Base-by-base conservation (phyloP, 495 filamentous ascomycete species). In the Penicillium chermesinum region DNA sequence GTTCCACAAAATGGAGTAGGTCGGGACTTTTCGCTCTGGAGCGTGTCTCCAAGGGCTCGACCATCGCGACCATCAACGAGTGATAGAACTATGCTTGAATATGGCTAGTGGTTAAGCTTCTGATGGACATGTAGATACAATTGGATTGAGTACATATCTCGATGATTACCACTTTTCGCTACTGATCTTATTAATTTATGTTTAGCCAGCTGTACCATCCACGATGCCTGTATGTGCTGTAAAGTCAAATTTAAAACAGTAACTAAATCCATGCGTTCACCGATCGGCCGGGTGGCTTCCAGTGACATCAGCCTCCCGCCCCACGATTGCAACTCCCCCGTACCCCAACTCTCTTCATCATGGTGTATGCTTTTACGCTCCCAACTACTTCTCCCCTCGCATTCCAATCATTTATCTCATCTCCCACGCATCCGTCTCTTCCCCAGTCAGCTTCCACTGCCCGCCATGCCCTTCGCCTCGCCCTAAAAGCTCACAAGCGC, bases 341-440 rank as follows among this genome's bases (percentile, higher is more conserved):
- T 27, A 4, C 36, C 17, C 27, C 18, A 38, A 19, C 34, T 14
- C 22, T 15, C 30, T 48, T 44, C 63, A 78, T 49, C 25, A 95
- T 96, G 91, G 89, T 91, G 36, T 96, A 84, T 64, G 82, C 84
- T 15, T 94, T 91, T 58, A 71, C 75, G 25, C 79, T 95, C 32
- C 87, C 90, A 2, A 95, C 89, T 16, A 95, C 90, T 17, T 93
- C 88, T 2, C 75, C 81, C 36, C 80, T 91, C 55, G 84, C 84
- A 32, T 91, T 95, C 62, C 82, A 87, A 7, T 71, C 80, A 15
- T 83, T 74, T 68, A 81, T 91, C 58, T 71, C 62, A 44, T 85
- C 81, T 44, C 73, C 79, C 42, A 85, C 85, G 2, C 91, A 95
- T 61, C 89, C 91, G 6, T 91, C 91, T 0, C 78, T 96, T 9